These are phyloP conservation scores for Phaseolus lunatus DNA, from an alignment of 306 rosid genomes.

Conservation along the genomic window DNA sequence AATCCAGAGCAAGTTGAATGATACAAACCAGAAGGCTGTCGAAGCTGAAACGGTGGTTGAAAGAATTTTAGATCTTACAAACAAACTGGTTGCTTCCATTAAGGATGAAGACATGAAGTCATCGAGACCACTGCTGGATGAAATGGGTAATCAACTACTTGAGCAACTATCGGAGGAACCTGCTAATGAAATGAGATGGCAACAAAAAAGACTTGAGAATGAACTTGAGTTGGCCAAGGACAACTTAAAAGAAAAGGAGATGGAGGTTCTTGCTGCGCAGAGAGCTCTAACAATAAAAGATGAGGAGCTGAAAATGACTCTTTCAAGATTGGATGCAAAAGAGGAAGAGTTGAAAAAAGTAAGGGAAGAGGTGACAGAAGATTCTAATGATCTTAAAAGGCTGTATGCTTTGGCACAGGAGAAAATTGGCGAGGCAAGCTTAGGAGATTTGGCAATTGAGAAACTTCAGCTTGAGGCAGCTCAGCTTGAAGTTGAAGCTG, in stretches of 20 bases:
- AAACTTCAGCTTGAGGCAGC: conserved; percentile 88
- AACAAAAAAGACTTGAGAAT: conserved; percentile 63
- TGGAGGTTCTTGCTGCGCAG: conserved; percentile 74
- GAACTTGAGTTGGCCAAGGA: conserved; percentile 76
- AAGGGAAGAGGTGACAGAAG: conserved; percentile 60
- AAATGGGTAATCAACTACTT: conserved; percentile 44
- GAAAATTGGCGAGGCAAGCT: conserved; percentile 58
- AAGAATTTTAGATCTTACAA: conserved; percentile 73
- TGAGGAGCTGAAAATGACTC: conserved; percentile 76
- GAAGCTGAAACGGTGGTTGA: conserved; percentile 81
- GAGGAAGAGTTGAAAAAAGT: conserved; percentile 63
- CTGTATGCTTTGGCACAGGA: conserved; percentile 71
- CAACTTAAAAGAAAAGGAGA: conserved; percentile 70
- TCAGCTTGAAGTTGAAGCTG: conserved; percentile 81
- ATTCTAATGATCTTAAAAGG: conserved; percentile 62
- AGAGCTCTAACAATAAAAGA: conserved; percentile 76
- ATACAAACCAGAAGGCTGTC: conserved; percentile 61
- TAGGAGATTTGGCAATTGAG: conserved; percentile 75
- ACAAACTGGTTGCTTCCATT: conserved; percentile 67
- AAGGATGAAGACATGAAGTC: conserved; percentile 54
- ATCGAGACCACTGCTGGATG: conserved; percentile 37
- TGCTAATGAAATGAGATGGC: conserved; percentile 54
- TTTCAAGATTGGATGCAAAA: conserved; percentile 64
- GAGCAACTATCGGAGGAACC: conserved; percentile 57
- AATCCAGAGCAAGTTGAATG: conserved; percentile 62